Percentiles rank a stretch among this genome's conserved stretches.
Evolutionary conservation across 106 monocot species (phyloP).

Genomic region (Acanthochlamys bracteata): DNA sequence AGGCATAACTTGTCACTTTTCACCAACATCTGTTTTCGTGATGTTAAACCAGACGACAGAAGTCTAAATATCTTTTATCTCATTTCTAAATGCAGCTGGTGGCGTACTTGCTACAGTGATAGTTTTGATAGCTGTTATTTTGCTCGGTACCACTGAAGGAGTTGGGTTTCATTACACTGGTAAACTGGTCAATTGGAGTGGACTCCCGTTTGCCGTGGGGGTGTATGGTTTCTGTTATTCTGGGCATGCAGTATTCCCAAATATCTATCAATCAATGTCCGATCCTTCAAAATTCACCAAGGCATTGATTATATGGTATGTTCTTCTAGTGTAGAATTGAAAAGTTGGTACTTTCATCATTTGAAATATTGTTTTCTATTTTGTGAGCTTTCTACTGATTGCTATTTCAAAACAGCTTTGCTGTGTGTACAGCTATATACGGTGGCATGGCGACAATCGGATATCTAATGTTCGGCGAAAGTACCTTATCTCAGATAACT

Average conservation of each 20-base stretch:
- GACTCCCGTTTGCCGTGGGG: conserved; percentile 81
- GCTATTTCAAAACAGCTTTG: conserved; percentile 44
- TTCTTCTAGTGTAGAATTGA: neutral
- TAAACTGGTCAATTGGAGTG: conserved; percentile 56
- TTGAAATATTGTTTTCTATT: neutral
- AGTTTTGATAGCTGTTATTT: conserved; percentile 59
- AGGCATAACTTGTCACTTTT: conserved; percentile 27
- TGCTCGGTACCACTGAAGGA: conserved; percentile 45
- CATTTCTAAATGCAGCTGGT: conserved; percentile 45
- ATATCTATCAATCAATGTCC: conserved; percentile 92
- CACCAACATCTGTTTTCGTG: neutral
- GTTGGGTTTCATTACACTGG: conserved; percentile 60
- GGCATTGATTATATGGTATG: conserved; percentile 51
- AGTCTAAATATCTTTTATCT: neutral
- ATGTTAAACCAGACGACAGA: neutral
- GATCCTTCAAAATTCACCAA: conserved; percentile 60
- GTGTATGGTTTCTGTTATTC: conserved; percentile 94
- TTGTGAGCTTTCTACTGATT: neutral
- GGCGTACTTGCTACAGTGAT: conserved; percentile 76
- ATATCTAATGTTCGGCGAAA: conserved; percentile 84
- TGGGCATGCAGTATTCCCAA: conserved; percentile 93
- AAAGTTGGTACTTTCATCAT: neutral
- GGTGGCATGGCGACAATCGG: conserved; percentile 58
- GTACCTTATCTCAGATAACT: conserved; percentile 75
- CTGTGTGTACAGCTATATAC: conserved; percentile 71